Conservation (phyloP, 1,284 basidiomycete species). For the Ustilago cynodontis region DNA sequence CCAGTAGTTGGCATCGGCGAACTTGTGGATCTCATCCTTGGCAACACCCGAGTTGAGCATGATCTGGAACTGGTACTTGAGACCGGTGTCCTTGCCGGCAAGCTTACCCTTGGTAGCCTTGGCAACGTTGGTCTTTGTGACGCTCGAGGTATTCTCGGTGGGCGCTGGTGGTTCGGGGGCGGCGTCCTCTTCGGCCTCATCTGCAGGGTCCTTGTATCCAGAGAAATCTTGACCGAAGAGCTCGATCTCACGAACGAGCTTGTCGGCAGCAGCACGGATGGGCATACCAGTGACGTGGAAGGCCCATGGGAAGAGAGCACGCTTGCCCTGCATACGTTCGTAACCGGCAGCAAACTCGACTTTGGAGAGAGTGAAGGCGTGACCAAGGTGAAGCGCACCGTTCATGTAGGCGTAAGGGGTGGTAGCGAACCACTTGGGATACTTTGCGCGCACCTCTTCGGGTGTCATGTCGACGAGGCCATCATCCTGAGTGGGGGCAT, state of each 20-base stretch:
- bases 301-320: constrained; percentile 92
- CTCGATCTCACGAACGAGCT: constrained; percentile 96
- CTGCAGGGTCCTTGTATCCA: constrained; percentile 73
- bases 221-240: constrained; percentile 93
- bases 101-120: constrained; percentile 98
- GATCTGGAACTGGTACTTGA: constrained; percentile 99
- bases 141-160: constrained; percentile 49
- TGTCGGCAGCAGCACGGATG: constrained; percentile 97
- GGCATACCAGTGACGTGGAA: constrained; percentile 98
- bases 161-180: constrained; percentile 43
- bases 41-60: constrained; percentile 88
- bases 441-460: constrained; percentile 74
- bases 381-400: constrained; percentile 94
- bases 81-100: constrained; percentile 89
- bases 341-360: constrained; percentile 97
- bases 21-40: constrained; percentile 90
- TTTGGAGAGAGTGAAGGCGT: constrained; percentile 98
- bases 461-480: constrained; percentile 59
- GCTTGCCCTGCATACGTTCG: constrained; percentile 94
- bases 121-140: constrained; percentile 60
- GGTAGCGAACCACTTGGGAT: constrained; percentile 97
- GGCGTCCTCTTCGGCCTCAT: constrained; percentile 72
- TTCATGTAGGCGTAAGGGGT: constrained; percentile 94
- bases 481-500: constrained; percentile 76
- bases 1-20: constrained; percentile 94